A percentile compares a stretch with the other conserved stretches of the same genome.
Evolutionary conservation across 805 yeast genomes (phyloP).

Genomic region (Vanderwaltozyma verrucispora): DNA sequence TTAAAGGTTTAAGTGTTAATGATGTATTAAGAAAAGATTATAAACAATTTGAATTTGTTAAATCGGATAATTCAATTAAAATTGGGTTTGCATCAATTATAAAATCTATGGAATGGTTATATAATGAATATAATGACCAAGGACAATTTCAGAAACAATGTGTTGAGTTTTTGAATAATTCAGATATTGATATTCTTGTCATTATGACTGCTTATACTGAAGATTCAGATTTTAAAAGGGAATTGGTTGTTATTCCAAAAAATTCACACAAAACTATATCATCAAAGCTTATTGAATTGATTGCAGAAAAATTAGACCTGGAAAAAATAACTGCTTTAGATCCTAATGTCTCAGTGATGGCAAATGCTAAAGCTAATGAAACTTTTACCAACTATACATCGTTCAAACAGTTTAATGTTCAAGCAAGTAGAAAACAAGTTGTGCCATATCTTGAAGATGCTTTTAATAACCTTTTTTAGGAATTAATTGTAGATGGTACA

Average conservation of each 20-base stretch:
- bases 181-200: conserved; percentile 31
- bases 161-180: conserved; percentile 19
- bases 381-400: background rate
- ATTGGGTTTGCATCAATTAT: conserved; percentile 76
- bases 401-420: conserved; percentile 41
- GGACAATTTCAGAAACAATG: conserved; percentile 15
- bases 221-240: conserved; percentile 32
- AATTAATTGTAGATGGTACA: background rate
- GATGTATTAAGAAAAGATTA: conserved; percentile 78
- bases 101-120: conserved; percentile 48
- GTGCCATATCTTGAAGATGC: conserved; percentile 45
- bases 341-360: background rate
- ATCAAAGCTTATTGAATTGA: conserved; percentile 3
- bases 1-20: conserved; percentile 44
- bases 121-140: conserved; percentile 23
- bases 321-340: conserved; percentile 1
- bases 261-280: conserved; percentile 11
- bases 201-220: conserved; percentile 40
- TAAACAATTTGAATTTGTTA: conserved; percentile 47
- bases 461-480: conserved; percentile 3
- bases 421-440: conserved; percentile 77
- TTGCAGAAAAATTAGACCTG: conserved; percentile 8
- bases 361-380: background rate
- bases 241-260: conserved; percentile 29
- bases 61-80: conserved; percentile 22